Evolutionary conservation across 495 filamentous ascomycete genomes (phyloP), one percentile per base, ranked within the genome.

Genomic region (Daldinia bambusicola): DNA sequence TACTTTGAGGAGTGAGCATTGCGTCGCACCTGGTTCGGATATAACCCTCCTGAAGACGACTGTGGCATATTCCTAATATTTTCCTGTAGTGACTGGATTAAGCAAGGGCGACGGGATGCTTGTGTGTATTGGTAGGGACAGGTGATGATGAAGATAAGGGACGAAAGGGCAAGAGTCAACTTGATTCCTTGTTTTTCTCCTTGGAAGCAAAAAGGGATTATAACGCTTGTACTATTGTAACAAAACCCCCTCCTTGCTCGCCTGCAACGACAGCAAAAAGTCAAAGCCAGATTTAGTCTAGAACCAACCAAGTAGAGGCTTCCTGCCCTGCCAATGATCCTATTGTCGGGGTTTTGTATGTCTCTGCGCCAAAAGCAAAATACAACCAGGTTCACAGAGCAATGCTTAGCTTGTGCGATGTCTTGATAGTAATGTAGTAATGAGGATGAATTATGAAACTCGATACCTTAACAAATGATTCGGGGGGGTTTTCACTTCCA

Each of bases 141-240:
- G 32, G 60, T 26, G 32, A 36, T 30, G 53, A 40, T 30, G 53
- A 40, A 52, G 59, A 34, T 6, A 18, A 57, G 41, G 52, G 55
- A n/a, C 18, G 38, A 31, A 32, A 59, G 38, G 40, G 37, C 20
- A 56, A 50, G 20, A 57, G 34, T 48, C 56, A 31, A 66, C 38
- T 31, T 50, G 16, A 69, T 68, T 20, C 53, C 16, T 37, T 30
- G 31, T 56, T 56, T 56, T 12, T 56, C 31, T 56, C 53, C 61
- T 66, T 55, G 53, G 18, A 32, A 36, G 32, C 5, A 32, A 57
- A 59, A 59, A 43, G 38, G 40, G 10, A 9, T 30, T 55, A 36
- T 36, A 70, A 26, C 43, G 18, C 50, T 67, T 67, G 57, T 71
- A 67, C 55, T 40, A 71, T 61, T 64, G 64, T 58, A 71, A 74